Evolutionary conservation across 805 yeast genomes (phyloP).

Genomic region (Candida montana): DNA sequence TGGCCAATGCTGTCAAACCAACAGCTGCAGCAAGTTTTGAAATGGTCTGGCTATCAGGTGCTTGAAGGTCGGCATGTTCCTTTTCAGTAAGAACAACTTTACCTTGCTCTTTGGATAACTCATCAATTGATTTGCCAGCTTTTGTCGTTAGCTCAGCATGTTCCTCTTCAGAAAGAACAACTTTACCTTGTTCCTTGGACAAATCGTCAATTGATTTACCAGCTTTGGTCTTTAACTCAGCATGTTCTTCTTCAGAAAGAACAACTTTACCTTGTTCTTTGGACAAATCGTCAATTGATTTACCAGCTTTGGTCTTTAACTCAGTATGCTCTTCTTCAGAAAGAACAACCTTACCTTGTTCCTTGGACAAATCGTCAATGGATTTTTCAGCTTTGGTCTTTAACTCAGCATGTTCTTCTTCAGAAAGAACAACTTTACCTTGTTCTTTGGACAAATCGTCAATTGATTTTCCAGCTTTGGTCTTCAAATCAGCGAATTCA

Average conservation of each 20-base stretch:
- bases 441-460: slow-evolving; percentile 19
- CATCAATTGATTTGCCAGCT: slow-evolving; percentile 15
- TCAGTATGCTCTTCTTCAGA: slow-evolving; percentile 5
- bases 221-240: slow-evolving; percentile 9
- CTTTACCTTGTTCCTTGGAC: slow-evolving; percentile 13
- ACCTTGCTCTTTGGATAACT: slow-evolving; percentile 16
- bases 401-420: slow-evolving; percentile 11
- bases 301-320: slow-evolving; percentile 11
- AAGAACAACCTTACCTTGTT: slow-evolving; percentile 4
- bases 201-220: slow-evolving; percentile 16
- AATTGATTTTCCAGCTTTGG: slow-evolving; percentile 14
- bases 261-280: slow-evolving; percentile 5
- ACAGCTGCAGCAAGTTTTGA: not conserved
- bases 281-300: slow-evolving; percentile 21
- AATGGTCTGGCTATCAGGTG: slow-evolving; percentile 3
- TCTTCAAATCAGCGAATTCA: slow-evolving; percentile 11
- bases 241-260: slow-evolving; percentile 7
- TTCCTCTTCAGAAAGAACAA: slow-evolving; percentile 7
- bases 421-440: not conserved
- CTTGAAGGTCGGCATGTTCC: slow-evolving; percentile 6
- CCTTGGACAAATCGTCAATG: slow-evolving; percentile 20
- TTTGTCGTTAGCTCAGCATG: slow-evolving; percentile 8
- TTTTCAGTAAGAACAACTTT: slow-evolving; percentile 5
- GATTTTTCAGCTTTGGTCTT: slow-evolving; percentile 13
- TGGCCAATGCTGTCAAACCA: slow-evolving; percentile 2